Base-by-base conservation (phyloP, 2,329 filamentous ascomycete species). In the Colletotrichum sp. region DNA sequence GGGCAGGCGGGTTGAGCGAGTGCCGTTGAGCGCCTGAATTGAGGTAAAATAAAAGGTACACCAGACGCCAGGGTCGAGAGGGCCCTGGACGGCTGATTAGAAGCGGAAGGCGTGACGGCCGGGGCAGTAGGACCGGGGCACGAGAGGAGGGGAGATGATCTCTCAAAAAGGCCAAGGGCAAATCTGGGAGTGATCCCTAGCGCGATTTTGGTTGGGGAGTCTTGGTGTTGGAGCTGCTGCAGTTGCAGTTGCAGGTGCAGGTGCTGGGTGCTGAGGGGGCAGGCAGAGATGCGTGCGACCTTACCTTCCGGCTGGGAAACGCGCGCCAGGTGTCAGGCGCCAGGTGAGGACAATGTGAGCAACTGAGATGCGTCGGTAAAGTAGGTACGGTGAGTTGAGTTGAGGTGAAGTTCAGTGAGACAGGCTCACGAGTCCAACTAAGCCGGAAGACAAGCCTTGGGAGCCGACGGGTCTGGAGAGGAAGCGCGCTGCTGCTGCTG, bases 151-250 rank as follows among this genome's bases (percentile, higher is more conserved):
- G 72, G 69, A 64, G 63, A 57, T 39, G 64, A 39, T 60, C 34
- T 69, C 59, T 68, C 57, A 57, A 69, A 73, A 13, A 68, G 70
- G 64, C n/a, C 39, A 76, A 73, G 70, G 59, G 64, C 64, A 57
- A 63, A 73, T 76, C 70, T 76, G 70, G 62, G 59, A 69, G 59
- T 59, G 70, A 73, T 76, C 59, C 68, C 57, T 72, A 76, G 70
- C 62, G 59, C 44, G 64, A 44, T 62, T 72, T 59, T 57, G 73
- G 15, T 62, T 65, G 60, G 44, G 44, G 44, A 7, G 18, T 49
- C 44, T 49, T 49, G 44, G 44, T 49, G 44, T 49, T 49, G 44
- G 44, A 49, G 10, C 44, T 49, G 44, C 44, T 49, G 44, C 44
- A 49, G 44, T 21, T 49, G 44, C 44, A 39, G 34, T 49, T 49